phyloP scores from a whole-genome alignment of 176 grass and related monocot species.

The Phragmites australis region DNA sequence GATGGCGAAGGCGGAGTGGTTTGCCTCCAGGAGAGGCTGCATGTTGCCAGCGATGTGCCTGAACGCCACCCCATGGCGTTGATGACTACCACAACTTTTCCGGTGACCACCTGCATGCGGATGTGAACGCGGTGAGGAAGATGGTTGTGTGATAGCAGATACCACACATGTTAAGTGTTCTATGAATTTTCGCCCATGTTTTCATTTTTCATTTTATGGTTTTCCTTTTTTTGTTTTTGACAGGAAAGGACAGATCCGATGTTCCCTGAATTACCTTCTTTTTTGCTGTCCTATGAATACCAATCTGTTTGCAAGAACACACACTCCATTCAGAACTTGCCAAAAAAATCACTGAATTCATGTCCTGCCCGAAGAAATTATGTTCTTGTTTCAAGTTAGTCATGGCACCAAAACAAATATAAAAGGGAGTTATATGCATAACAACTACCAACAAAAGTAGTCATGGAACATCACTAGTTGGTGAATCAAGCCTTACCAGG shows the following conservation, averaged over 20 bases:
- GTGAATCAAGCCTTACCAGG: conserved; percentile 13
- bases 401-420: not conserved
- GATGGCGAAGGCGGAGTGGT: conserved; percentile 5
- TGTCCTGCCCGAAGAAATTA: too few relatives aligned
- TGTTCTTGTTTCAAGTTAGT: not conserved
- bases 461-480: not conserved
- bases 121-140: not conserved
- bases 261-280: too few relatives aligned
- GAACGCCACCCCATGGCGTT: not conserved
- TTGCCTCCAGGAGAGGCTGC: conserved; percentile 8
- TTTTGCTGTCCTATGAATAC: too few relatives aligned
- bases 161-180: not conserved
- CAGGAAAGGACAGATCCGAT: not conserved
- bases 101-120: not conserved
- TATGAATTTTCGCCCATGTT: not conserved
- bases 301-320: too few relatives aligned
- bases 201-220: not conserved
- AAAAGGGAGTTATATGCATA: not conserved
- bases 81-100: too few relatives aligned
- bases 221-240: too few relatives aligned
- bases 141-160: not conserved
- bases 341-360: too few relatives aligned
- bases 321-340: too few relatives aligned
- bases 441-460: not conserved
- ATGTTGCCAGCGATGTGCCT: conserved; percentile 24